Base-by-base conservation (phyloP, 2,329 filamentous ascomycete species). In the Juglanconis juglandina region DNA sequence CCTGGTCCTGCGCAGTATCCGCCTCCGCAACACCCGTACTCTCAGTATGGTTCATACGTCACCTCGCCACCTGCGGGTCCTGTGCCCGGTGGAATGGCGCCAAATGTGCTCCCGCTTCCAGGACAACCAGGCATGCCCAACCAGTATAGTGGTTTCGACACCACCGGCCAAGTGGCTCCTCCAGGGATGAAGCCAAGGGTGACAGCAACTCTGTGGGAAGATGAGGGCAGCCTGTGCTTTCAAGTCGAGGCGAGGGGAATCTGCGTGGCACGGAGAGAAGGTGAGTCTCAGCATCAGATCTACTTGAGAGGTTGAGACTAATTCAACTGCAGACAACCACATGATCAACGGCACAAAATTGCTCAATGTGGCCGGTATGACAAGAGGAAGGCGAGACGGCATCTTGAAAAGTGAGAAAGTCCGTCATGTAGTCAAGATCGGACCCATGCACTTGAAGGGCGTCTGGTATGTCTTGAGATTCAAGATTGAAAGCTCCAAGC, bases 311-410 rank as follows among this genome's bases (percentile, higher is more conserved):
- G 30, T 2, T 3, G 35, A 41, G 8, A 59, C 54, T 60, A 54
- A 51, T 32, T 32, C 6, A 17, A 48, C 56, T 32, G 5, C 65
- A 96, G 94, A 97, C 69, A 98, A 97, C 76, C 92, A 96, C 77
- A 97, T 99, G 91, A 97, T 99, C 75, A 99, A 98, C 70, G 95
- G 95, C 17, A 99, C 95, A 1, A 99, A 98, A 75, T 81, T 99
- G 60, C 79, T 98, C 60, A 99, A 99, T 67, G 95, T 99, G 56
- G 95, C 95, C 54, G 94, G 95, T 11, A 99, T 99, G 95, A 99
- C 95, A 13, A 86, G 95, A 73, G 95, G 95, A 59, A 88, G 95
- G 66, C 86, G 95, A 70, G 95, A 99, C 71, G 95, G 95, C 52
- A 98, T 99, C 67, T 77, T 99, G 61, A 99, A 99, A 79, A 97